Evolutionary conservation across 352 stramenopile species (phyloP), one percentile per base, ranked within the genome.

Genomic region (Pythium dissotocum): DNA sequence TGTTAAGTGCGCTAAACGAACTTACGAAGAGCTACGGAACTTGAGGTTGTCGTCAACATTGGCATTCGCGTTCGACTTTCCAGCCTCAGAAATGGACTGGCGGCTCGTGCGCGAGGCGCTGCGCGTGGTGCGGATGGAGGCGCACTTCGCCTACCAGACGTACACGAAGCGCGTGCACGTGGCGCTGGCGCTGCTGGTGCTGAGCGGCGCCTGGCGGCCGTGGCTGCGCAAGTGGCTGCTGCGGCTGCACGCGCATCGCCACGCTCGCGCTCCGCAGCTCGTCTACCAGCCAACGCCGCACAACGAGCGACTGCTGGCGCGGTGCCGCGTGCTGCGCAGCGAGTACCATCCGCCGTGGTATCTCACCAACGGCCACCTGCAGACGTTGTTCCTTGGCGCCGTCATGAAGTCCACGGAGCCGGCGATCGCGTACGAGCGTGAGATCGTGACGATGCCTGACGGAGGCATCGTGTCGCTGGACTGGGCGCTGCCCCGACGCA

Each of bases 401-500:
- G 70, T 66, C 6, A 85, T 85, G 42, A 75, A 80, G 16, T 68
- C 77, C 53, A 58, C 46, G 10, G 51, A 73, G 1, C 81, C 83
- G 1, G 33, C 21, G 5, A 77, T 89, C 51, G 21, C 54, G 13
- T 93, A 93, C 68, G 58, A 82, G 46, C 79, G 85, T 4, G 70
- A 93, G 63, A 57, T 86, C 14, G 67, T 90, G 8, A 69, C 80
- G 13, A 76, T 91, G 61, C 74, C 75, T 1, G 82, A 92, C 59
- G 82, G 84, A n/a, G 85, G 85, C 7, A 71, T 89, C n/a, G 77
- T 90, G 10, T 90, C 86, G 6, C 70, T 94, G 24, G 86, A 94
- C 73, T 94, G 86, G 86, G 86, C 83, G 14, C 70, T 88, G 0
- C 69, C 77, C 28, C 21, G 73, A 10, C 56, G 42, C n/a, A 53